Evolutionary conservation across 495 filamentous ascomycete species (phyloP).

Genomic region (Acidomyces sp.): DNA sequence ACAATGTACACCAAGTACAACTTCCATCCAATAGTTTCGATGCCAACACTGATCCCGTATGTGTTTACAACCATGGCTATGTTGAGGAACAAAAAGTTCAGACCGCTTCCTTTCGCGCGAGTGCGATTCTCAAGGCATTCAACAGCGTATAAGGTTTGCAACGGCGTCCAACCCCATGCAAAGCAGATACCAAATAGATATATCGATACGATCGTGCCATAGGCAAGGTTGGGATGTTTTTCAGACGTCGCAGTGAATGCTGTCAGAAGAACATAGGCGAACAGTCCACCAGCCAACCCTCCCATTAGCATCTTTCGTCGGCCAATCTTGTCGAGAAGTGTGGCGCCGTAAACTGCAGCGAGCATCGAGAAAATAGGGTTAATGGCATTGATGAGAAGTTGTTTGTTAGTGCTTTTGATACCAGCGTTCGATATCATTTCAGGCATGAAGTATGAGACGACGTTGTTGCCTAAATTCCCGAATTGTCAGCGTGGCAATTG

Average conservation of each 20-base stretch:
- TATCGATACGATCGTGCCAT: slow-evolving; percentile 16
- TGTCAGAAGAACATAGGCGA: slow-evolving; percentile 14
- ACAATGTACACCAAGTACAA: slow-evolving; percentile 24
- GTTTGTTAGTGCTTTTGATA: slow-evolving; percentile 4
- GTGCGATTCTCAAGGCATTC: slow-evolving; percentile 19
- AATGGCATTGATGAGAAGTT: slow-evolving; percentile 17
- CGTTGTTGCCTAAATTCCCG: too few relatives aligned
- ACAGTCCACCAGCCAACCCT: slow-evolving; percentile 12
- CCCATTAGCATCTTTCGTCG: slow-evolving; percentile 21
- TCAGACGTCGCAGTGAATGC: slow-evolving; percentile 15
- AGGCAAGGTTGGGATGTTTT: slow-evolving; percentile 5
- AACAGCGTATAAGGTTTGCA: slow-evolving; percentile 18
- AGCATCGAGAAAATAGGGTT: slow-evolving; percentile 17
- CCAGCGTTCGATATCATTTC: slow-evolving; percentile 3
- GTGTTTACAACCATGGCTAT: slow-evolving; percentile 16
- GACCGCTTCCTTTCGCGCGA: slow-evolving; percentile 21
- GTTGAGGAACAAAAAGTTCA: slow-evolving; percentile 17
- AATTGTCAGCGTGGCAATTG: too few relatives aligned
- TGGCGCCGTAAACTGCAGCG: slow-evolving; percentile 18
- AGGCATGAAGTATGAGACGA: slow-evolving; percentile 5
- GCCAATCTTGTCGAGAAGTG: slow-evolving; percentile 18
- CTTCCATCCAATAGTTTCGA: slow-evolving; percentile 19
- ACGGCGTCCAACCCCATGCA: slow-evolving; percentile 17
- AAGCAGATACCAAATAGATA: slow-evolving; percentile 19
- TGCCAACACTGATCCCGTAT: slow-evolving; percentile 13